phyloP scores from a whole-genome alignment of 2,329 filamentous ascomycete species.

The Grosmannia clavigera region DNA sequence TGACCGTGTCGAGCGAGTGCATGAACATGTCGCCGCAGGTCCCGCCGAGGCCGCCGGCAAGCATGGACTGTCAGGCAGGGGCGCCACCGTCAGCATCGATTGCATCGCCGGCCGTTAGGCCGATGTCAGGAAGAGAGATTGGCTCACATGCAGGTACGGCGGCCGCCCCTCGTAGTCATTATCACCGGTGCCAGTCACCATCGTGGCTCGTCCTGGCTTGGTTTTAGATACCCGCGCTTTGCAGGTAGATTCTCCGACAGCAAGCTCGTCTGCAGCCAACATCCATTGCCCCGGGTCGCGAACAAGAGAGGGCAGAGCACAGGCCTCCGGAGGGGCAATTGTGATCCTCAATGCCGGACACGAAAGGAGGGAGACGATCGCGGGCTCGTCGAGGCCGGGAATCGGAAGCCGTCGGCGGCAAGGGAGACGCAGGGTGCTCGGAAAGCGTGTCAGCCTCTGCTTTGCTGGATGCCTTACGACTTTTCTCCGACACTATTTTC shows the following conservation, averaged over 20 bases:
- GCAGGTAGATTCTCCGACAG: constrained; percentile 6
- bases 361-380: background rate
- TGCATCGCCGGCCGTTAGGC: no score
- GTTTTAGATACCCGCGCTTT: constrained; percentile 2
- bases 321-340: background rate
- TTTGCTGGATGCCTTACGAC: background rate
- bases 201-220: background rate
- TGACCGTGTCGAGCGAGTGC: constrained; percentile 98
- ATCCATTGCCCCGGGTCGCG: constrained; percentile 15
- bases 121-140: background rate
- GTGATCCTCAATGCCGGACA: background rate
- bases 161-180: constrained; percentile 44
- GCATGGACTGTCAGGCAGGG: constrained; percentile 58
- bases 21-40: constrained; percentile 94
- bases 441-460: background rate
- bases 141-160: constrained; percentile 39
- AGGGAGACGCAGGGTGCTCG: background rate
- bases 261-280: constrained; percentile 4
- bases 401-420: background rate
- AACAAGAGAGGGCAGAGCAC: background rate
- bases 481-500: background rate
- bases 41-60: constrained; percentile 86
- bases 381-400: background rate
- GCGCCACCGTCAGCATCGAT: background rate
- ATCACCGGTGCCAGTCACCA: constrained; percentile 21